phyloP scores from a whole-genome alignment of 2,329 filamentous ascomycete genomes.

The Calonectria naviculata region DNA sequence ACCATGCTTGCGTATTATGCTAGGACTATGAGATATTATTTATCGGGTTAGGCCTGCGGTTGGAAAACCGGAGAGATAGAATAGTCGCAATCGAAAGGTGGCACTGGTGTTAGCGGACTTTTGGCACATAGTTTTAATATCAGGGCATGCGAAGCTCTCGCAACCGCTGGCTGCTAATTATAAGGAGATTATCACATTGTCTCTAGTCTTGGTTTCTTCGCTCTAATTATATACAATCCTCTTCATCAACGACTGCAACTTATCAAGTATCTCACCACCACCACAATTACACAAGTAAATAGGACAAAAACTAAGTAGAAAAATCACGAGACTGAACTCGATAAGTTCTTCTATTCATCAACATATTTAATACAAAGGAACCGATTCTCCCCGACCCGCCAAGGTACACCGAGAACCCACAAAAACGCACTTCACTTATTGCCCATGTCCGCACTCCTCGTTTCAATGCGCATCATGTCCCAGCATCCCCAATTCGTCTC shows the following conservation, averaged over 20 bases:
- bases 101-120: no score
- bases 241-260: neutral
- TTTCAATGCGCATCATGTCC: constrained; percentile 12
- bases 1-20: no score
- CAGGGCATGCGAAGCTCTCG: no score
- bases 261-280: neutral
- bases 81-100: no score
- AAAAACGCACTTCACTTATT: constrained; percentile 6
- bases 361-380: constrained; percentile 14
- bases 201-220: neutral
- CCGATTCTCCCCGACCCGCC: neutral
- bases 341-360: constrained; percentile 6
- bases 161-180: neutral
- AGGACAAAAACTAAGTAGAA: neutral
- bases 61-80: no score
- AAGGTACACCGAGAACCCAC: neutral
- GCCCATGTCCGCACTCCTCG: neutral
- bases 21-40: no score
- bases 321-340: constrained; percentile 3
- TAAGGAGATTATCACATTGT: neutral
- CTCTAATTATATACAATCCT: neutral
- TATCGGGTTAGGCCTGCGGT: no score
- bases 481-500: constrained; percentile 8
- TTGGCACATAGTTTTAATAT: no score
- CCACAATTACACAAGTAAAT: neutral